Evolutionary conservation across 2,329 filamentous ascomycete species (phyloP).

Genomic region (Fusarium paranaense): DNA sequence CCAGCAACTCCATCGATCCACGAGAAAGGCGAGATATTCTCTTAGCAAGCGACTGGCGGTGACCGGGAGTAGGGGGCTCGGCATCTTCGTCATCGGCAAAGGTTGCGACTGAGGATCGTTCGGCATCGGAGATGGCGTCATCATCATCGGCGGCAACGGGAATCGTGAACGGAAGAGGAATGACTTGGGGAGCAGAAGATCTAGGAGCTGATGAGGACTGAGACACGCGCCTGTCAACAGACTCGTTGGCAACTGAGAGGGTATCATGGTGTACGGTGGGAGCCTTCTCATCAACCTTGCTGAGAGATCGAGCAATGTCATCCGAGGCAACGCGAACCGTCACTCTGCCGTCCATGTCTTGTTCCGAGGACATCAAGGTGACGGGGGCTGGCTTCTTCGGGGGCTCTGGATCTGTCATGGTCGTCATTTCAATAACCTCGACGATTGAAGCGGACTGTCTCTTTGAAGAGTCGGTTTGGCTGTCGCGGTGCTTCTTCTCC

Average conservation of each 20-base stretch:
- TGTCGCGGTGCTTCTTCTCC: conserved; percentile 56
- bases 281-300: conserved; percentile 44
- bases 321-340: conserved; percentile 66
- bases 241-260: conserved; percentile 20
- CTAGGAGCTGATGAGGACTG: conserved; percentile 34
- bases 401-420: conserved; percentile 55
- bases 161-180: conserved; percentile 75
- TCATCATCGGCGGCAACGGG: conserved; percentile 53
- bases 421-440: conserved; percentile 67
- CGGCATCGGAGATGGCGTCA: conserved; percentile 55
- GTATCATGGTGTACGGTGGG: conserved; percentile 9
- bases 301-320: conserved; percentile 50
- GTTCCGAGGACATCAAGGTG: conserved; percentile 56
- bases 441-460: conserved; percentile 50
- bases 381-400: conserved; percentile 42
- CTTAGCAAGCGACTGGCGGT: conserved; percentile 57
- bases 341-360: conserved; percentile 58
- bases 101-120: conserved; percentile 76
- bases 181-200: conserved; percentile 60
- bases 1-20: conserved; percentile 58
- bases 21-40: conserved; percentile 64
- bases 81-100: conserved; percentile 72
- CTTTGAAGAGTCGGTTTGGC: conserved; percentile 50
- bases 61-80: conserved; percentile 32
- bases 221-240: conserved; percentile 38